Evolutionary conservation across 768 basidiomycete species (phyloP).

Genomic region (Xerocomellus intermedius): DNA sequence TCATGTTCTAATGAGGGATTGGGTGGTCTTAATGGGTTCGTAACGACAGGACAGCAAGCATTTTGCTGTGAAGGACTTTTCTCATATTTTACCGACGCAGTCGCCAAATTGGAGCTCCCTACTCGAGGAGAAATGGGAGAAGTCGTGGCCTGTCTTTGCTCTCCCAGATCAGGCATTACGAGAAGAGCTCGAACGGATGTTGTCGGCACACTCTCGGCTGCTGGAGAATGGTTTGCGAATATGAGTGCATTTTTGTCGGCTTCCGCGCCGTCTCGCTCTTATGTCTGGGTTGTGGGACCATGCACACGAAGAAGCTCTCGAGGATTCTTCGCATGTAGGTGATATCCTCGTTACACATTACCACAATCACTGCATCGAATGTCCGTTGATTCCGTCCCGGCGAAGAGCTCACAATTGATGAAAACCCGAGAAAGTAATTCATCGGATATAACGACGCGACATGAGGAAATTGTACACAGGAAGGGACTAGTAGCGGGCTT

Average conservation of each 20-base stretch:
- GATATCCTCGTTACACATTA: neutral
- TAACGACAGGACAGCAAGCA: conserved; percentile 36
- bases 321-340: neutral
- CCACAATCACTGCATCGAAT: neutral
- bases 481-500: neutral
- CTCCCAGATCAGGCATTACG: conserved; percentile 17
- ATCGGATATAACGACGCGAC: neutral
- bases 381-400: neutral
- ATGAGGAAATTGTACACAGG: conserved; percentile 12
- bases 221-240: neutral
- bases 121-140: conserved; percentile 12
- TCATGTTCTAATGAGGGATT: neutral
- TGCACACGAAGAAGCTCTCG: neutral
- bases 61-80: conserved; percentile 76
- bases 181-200: conserved; percentile 18
- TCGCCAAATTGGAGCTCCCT: conserved; percentile 70
- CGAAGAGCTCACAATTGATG: neutral
- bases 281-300: neutral
- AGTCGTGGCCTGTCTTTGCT: conserved; percentile 22
- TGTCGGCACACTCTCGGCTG: conserved; percentile 1
- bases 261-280: neutral
- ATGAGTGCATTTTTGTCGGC: neutral
- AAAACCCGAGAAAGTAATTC: neutral
- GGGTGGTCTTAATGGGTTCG: neutral
- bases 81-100: conserved; percentile 70